phyloP scores from a whole-genome alignment of 331 rosid genomes.

The Telfairia occidentalis region DNA sequence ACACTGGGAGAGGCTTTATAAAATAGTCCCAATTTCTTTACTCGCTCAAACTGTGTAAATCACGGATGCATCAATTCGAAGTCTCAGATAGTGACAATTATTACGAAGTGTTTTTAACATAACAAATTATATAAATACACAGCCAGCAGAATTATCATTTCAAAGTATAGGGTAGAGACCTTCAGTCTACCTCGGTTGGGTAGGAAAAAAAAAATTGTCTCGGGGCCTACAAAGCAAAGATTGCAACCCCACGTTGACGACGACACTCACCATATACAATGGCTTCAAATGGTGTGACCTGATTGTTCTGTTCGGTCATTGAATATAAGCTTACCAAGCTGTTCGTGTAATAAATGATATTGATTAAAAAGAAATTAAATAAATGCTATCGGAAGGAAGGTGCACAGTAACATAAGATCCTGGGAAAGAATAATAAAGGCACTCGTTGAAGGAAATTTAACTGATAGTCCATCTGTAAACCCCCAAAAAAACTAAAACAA shows the following conservation, averaged over 20 bases:
- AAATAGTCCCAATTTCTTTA: neutral
- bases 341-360: neutral
- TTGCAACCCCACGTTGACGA: neutral
- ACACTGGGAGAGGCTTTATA: neutral
- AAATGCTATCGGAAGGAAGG: neutral
- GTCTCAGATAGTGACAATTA: neutral
- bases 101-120: neutral
- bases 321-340: neutral
- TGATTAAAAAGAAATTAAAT: neutral
- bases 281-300: neutral
- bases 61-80: neutral
- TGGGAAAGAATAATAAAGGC: slow-evolving; percentile 9
- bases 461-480: slow-evolving; percentile 8
- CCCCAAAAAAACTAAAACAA: slow-evolving; percentile 2
- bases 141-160: neutral
- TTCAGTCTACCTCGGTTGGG: too few relatives aligned
- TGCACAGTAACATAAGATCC: neutral
- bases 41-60: neutral
- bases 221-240: neutral
- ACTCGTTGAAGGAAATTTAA: slow-evolving; percentile 7
- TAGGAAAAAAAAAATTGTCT: neutral
- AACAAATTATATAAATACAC: neutral
- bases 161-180: neutral
- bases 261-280: neutral
- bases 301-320: neutral